Conservation (phyloP, 495 filamentous ascomycete genomes). For the Tuber umbilicatum region DNA sequence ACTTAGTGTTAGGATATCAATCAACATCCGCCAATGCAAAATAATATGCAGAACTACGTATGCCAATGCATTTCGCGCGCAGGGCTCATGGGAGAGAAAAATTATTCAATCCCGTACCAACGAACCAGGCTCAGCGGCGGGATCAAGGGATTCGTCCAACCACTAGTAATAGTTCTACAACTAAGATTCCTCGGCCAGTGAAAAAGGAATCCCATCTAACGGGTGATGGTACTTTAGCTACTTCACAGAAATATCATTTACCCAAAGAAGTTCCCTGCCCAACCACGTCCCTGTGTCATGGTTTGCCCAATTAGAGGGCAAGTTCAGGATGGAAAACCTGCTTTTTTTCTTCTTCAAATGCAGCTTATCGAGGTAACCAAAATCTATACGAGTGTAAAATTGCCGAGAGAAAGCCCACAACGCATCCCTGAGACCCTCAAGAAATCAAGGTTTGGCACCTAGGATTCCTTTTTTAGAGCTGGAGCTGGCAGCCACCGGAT, state of each 20-base stretch:
- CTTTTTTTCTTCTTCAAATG: not conserved
- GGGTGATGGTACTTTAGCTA: not conserved
- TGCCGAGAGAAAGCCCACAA: not conserved
- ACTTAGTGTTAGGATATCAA: not conserved
- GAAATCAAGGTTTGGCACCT: not conserved
- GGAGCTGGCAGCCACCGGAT: not conserved
- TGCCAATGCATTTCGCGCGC: not conserved
- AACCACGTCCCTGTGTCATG: not conserved
- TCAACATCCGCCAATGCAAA: not conserved
- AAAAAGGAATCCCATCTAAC: not conserved
- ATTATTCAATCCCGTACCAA: not conserved
- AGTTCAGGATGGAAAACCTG: not conserved
- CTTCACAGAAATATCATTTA: not conserved
- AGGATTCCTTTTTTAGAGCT: not conserved
- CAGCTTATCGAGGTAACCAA: not conserved
- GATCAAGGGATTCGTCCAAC: not conserved
- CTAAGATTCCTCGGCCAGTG: not conserved
- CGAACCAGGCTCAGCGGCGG: not conserved
- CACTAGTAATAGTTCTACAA: too few relatives aligned
- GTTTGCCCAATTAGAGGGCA: not conserved
- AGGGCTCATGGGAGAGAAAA: not conserved
- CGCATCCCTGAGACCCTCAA: not conserved
- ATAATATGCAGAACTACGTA: constrained; percentile 1
- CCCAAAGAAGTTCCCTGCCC: not conserved
- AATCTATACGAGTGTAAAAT: not conserved